Evolutionary conservation across 768 basidiomycete genomes (phyloP), one percentile per base, ranked within the genome.

Genomic region (Naganishia vaughanmartiniae): DNA sequence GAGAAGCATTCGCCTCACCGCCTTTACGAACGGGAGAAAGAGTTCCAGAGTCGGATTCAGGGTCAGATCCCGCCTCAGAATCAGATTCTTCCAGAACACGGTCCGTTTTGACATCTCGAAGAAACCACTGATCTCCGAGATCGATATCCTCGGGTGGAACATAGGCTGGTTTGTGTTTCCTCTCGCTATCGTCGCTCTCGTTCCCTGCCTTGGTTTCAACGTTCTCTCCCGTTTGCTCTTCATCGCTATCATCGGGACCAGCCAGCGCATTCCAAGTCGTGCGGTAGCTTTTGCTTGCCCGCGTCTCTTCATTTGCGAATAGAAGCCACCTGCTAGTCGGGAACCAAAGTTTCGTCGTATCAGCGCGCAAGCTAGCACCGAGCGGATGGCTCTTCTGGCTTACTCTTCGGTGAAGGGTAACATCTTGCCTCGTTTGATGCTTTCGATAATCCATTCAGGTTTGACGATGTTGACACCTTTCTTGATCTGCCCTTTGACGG

Each of bases 391-490:
- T 45, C 7, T n/a, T 26, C 19, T 12, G 24, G 17, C 48, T 26
- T 56, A 93, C 92, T 87, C 89, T 81, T 89, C 88, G 46, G 80
- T 84, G 70, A 93, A 81, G 0, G 91, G 88, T 31, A 87, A 80
- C 24, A 84, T 83, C 69, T 85, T 82, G 14, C 84, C 85, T 33
- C 83, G 82, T 6, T 84, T 83, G n/a, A 94, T 84, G 28, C 89
- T 93, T 76, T 93, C 90, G 45, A 84, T 77, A 66, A 98, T 83
- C 93, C 93, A 98, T 33, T 85, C 82, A 0, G 94, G 91, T 67
- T 85, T 88, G 70, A 95, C 82, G 60, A 95, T 87, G 73, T 92
- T 89, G 14, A 69, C 21, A 67, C 87, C 83, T 0, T 84, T 83
- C 4, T 85, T 88, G 75, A 90, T 91, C 69, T 89, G 84, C 63